A percentile compares a stretch with the other conserved stretches of the same genome.
phyloP scores from a whole-genome alignment of 176 grass and related monocot genomes.

The Rhynchospora tenuis region DNA sequence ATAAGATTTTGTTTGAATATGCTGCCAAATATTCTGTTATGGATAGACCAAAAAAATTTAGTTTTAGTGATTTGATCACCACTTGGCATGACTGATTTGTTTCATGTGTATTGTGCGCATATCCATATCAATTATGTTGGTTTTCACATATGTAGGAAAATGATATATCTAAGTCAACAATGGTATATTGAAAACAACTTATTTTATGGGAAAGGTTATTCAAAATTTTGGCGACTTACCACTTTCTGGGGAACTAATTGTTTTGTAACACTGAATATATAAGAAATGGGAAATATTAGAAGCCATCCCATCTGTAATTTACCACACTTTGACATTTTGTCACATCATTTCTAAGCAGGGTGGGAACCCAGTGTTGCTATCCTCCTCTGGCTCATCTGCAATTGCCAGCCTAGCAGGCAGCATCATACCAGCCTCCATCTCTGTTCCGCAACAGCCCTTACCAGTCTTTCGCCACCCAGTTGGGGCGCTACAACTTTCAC shows the following conservation, averaged over 20 bases:
- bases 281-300: not conserved
- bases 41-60: not conserved
- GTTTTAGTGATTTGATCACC: not conserved
- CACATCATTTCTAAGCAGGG: constrained; percentile 28
- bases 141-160: not conserved
- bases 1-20: not conserved
- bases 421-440: constrained; percentile 50
- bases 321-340: not conserved
- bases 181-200: not conserved
- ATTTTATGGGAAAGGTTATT: not conserved
- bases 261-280: not conserved
- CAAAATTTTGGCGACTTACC: not conserved
- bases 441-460: constrained; percentile 64
- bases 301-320: not conserved
- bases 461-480: constrained; percentile 64
- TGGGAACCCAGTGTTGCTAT: constrained; percentile 32
- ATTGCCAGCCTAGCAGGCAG: constrained; percentile 40
- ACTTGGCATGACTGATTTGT: not conserved
- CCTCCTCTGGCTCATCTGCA: constrained; percentile 50
- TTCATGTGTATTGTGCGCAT: not conserved
- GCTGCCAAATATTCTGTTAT: not conserved
- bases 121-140: not conserved
- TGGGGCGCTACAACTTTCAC: constrained; percentile 58
- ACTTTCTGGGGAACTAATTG: not conserved
- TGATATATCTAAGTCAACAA: not conserved